Evolutionary conservation across 2,329 filamentous ascomycete species (phyloP).

Genomic region (Coleophoma crateriformis): DNA sequence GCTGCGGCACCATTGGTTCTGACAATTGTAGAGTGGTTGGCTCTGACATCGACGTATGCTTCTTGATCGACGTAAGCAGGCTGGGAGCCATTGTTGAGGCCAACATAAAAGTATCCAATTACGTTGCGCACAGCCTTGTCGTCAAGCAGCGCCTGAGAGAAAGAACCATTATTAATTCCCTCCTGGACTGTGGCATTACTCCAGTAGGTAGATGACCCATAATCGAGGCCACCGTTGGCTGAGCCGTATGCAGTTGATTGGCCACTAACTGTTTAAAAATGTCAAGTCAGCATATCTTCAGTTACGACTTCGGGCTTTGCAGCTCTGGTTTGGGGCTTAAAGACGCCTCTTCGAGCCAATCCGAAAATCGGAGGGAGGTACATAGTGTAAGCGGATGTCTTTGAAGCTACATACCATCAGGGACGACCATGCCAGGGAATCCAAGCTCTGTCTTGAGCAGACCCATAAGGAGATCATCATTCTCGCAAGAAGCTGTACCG

Average conservation of each 20-base stretch:
- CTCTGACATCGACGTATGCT: neutral
- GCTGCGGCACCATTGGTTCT: conserved; percentile 41
- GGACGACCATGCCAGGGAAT: neutral
- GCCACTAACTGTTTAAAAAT: neutral
- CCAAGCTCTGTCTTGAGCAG: neutral
- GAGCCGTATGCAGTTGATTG: neutral
- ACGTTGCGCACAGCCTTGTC: neutral
- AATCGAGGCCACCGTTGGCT: no score
- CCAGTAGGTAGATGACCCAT: no score
- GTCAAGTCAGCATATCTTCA: neutral
- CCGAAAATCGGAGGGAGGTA: no score
- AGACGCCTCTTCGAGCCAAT: no score
- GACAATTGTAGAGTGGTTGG: neutral
- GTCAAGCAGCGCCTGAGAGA: neutral
- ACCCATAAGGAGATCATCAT: neutral
- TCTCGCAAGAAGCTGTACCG: neutral
- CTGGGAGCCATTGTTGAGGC: neutral
- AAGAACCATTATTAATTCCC: neutral
- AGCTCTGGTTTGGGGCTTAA: neutral
- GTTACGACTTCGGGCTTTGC: neutral
- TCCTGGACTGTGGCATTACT: no score
- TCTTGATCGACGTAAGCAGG: neutral
- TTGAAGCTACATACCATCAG: neutral
- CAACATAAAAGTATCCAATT: neutral
- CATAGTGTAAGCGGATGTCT: neutral